A percentile compares a stretch with the other conserved stretches of the same genome.
phyloP scores from a whole-genome alignment of 2,329 filamentous ascomycete genomes.

The Ascochyta koolunga region DNA sequence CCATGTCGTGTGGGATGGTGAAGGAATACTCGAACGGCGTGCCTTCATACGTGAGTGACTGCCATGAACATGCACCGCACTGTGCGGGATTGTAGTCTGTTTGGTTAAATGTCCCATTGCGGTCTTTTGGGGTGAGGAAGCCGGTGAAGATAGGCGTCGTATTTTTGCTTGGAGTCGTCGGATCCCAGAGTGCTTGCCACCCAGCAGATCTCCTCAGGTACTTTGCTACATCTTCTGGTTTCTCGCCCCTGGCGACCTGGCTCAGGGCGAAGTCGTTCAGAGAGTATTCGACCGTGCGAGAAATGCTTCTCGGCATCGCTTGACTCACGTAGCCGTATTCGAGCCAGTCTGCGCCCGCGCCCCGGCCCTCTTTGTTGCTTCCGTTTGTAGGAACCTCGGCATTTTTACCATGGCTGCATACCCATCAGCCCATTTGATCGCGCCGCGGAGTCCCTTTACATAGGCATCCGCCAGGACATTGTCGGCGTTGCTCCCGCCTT shows the following conservation, averaged over 20 bases:
- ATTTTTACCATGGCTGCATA: conserved; percentile 74
- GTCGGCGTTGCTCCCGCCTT: conserved; percentile 73
- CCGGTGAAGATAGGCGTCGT: conserved; percentile 22
- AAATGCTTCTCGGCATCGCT: conserved; percentile 39
- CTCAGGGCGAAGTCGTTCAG: conserved; percentile 49
- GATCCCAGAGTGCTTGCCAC: conserved; percentile 29
- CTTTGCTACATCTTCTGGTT: conserved; percentile 46
- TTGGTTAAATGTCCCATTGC: conserved; percentile 27
- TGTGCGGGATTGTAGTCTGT: conserved; percentile 44
- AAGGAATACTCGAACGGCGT: conserved; percentile 50
- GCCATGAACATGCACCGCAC: conserved; percentile 47
- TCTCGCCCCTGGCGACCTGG: conserved; percentile 44
- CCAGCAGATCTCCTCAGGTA: conserved; percentile 44
- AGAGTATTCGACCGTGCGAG: conserved; percentile 48
- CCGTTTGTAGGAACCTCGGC: conserved; percentile 64
- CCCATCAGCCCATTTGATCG: conserved; percentile 70
- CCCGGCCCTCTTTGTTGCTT: conserved; percentile 70
- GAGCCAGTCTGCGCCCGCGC: conserved; percentile 72
- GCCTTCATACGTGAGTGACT: conserved; percentile 46
- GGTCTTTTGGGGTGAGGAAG: conserved; percentile 28
- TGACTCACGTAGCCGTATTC: conserved; percentile 63
- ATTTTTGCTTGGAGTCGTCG: conserved; percentile 28
- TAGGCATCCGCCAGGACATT: conserved; percentile 75
- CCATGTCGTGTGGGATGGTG: conserved; percentile 47
- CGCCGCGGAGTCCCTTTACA: conserved; percentile 66